Conservation (phyloP, 2,329 filamentous ascomycete species). For the Talaromyces marneffei region DNA sequence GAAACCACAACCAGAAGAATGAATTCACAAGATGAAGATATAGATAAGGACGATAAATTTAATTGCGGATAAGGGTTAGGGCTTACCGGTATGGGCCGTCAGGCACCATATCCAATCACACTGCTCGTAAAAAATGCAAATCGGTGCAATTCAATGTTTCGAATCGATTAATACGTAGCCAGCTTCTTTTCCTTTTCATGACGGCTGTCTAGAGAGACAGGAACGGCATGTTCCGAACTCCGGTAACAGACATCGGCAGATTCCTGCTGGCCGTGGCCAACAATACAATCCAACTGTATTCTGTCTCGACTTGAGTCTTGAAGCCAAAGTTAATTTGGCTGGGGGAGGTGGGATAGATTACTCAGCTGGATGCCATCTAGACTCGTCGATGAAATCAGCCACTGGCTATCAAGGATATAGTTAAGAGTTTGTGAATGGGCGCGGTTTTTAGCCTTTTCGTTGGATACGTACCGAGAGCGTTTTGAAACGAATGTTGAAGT, state of each 20-base stretch:
- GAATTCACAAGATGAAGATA: neutral
- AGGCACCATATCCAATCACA: neutral
- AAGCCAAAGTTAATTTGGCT: neutral
- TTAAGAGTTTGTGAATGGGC: neutral
- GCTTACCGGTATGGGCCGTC: neutral
- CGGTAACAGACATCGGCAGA: neutral
- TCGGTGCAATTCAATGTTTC: neutral
- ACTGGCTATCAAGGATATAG: neutral
- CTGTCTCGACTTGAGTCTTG: neutral
- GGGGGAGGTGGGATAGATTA: neutral
- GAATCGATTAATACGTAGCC: neutral
- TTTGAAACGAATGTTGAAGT: no score
- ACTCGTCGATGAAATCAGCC: neutral
- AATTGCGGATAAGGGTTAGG: neutral
- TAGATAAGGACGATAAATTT: neutral
- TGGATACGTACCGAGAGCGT: no score
- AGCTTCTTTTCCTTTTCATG: no score
- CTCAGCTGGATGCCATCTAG: neutral
- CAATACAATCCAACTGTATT: neutral
- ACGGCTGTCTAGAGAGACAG: neutral
- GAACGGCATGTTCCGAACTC: neutral
- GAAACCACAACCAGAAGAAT: conserved; percentile 39
- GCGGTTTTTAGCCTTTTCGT: neutral
- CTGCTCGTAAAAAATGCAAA: neutral
- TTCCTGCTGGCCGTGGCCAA: neutral